Evolutionary conservation across 2,329 filamentous ascomycete genomes (phyloP), one percentile per base, ranked within the genome.

Genomic region (Teratosphaeria zuluensis): DNA sequence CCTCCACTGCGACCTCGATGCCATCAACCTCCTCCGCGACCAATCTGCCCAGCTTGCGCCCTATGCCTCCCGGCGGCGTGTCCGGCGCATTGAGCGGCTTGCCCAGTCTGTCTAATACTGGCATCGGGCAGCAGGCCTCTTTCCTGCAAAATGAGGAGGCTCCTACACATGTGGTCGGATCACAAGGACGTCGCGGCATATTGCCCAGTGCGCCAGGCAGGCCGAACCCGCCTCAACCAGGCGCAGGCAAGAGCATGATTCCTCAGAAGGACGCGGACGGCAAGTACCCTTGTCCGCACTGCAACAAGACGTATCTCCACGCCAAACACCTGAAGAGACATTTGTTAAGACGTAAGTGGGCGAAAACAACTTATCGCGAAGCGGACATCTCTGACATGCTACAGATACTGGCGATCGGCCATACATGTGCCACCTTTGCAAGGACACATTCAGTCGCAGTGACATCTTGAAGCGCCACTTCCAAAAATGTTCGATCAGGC

Each of bases 401-500:
- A 53, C 68, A 96, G 92, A 99, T 79, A 97, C 94, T 62, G 94
- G 94, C 70, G 92, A 97, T 75, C 90, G 94, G 65, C 94, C 94
- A 59, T 99, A 99, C 79, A 95, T 95, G 85, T 99, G 94, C 77
- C 90, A 95, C 65, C 81, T 99, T 56, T 99, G 94, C 81, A 91
- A 94, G 74, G 94, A 97, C 76, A 97, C 92, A 35, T 99, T 99
- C 77, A 96, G 90, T 54, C 87, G 94, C 74, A 96, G 91, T 81
- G 94, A 99, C 73, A 97, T 99, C 65, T 79, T 99, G 69, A 99
- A 99, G 81, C 90, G 94, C 65, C 94, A 99, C 78, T 99, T 97
- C 77, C 92, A 96, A 76, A 99, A 99, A 80, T 99, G 94, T 78
- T 96, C 94, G 46, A 90, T 96, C 65, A 87, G 94, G 69, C 87